These are phyloP conservation scores for Naganishia cerealis DNA, from an alignment of 1,284 basidiomycete species.

Conservation along the genomic window DNA sequence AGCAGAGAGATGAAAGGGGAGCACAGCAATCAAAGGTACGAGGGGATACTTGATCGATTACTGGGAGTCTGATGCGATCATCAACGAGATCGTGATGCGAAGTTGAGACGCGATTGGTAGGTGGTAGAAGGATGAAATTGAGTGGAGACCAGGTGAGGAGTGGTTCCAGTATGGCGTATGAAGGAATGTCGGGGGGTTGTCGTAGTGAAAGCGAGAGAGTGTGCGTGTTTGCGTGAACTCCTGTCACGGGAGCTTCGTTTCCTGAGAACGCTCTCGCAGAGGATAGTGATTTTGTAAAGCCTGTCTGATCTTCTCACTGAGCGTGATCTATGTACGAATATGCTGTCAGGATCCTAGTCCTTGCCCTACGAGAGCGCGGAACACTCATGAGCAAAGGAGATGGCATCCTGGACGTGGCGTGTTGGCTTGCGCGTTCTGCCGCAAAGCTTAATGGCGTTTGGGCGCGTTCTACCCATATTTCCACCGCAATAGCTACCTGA, in stretches of 20 bases:
- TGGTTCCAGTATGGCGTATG: neutral
- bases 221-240: constrained; percentile 2
- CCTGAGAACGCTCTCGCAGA: neutral
- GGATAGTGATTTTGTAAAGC: neutral
- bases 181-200: neutral
- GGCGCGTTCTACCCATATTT: too few relatives aligned
- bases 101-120: neutral
- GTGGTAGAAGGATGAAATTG: neutral
- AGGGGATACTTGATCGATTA: constrained; percentile 1
- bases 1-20: neutral
- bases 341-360: neutral
- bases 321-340: neutral
- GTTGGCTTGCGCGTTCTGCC: too few relatives aligned
- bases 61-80: constrained; percentile 4
- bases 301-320: neutral
- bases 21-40: neutral
- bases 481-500: too few relatives aligned
- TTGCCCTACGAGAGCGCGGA: too few relatives aligned
- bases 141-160: neutral
- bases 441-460: too few relatives aligned
- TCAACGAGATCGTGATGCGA: constrained; percentile 1
- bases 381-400: too few relatives aligned
- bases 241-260: neutral
- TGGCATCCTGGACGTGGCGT: too few relatives aligned
- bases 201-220: constrained; percentile 16